A percentile compares a stretch with the other conserved stretches of the same genome.
phyloP scores from a whole-genome alignment of 306 rosid species.

The Malus sylvestris region DNA sequence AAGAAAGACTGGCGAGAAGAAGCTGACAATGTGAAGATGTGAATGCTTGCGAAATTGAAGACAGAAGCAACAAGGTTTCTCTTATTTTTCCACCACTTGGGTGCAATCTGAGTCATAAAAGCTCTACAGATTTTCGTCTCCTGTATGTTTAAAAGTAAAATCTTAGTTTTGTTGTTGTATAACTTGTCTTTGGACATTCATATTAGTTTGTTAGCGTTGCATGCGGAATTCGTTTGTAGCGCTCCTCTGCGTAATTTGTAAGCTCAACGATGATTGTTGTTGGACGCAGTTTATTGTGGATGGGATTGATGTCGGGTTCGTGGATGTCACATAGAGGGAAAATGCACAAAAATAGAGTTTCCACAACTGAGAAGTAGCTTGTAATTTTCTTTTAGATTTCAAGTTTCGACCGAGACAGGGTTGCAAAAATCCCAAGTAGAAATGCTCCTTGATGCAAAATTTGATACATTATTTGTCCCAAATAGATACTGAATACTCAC shows the following conservation, averaged over 20 bases:
- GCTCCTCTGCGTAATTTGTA: neutral
- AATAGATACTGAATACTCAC: too few species aligned
- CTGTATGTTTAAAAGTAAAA: neutral
- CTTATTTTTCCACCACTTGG: constrained; percentile 1
- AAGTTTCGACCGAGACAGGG: too few species aligned
- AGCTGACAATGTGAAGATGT: constrained; percentile 35
- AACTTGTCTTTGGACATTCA: constrained; percentile 10
- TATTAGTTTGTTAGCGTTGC: constrained; percentile 4
- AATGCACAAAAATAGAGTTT: neutral
- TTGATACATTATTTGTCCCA: too few species aligned
- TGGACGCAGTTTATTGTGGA: neutral
- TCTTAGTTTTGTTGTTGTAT: constrained; percentile 6
- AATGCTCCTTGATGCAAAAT: too few species aligned
- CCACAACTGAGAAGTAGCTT: neutral
- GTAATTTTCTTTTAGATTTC: neutral
- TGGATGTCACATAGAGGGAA: neutral
- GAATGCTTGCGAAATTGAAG: constrained; percentile 1
- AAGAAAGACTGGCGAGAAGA: constrained; percentile 76
- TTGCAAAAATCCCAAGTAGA: neutral
- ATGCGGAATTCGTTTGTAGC: neutral
- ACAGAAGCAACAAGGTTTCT: neutral
- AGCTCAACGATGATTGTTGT: neutral
- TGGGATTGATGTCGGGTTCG: neutral
- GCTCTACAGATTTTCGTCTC: neutral
- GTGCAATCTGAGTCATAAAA: neutral